phyloP scores from a whole-genome alignment of 768 basidiomycete genomes.

The Gymnopilus dilepis region DNA sequence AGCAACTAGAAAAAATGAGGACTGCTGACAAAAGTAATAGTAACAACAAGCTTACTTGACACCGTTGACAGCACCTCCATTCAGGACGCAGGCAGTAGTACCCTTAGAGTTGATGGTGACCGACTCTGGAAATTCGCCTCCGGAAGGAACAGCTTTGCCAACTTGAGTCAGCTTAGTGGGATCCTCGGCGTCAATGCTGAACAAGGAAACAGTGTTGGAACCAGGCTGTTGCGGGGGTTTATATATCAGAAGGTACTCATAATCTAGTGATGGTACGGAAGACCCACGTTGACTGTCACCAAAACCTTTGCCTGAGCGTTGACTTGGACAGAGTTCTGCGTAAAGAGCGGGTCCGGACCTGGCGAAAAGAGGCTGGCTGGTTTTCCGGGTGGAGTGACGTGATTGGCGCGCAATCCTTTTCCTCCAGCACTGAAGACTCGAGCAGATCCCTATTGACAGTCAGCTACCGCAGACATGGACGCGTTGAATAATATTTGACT shows the following conservation, averaged over 20 bases:
- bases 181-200: slow-evolving; percentile 45
- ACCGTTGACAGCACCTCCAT: slow-evolving; percentile 48
- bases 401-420: not conserved
- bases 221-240: slow-evolving; percentile 38
- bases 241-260: not conserved
- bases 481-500: not conserved
- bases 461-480: not conserved
- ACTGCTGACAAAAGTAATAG: not conserved
- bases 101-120: slow-evolving; percentile 39
- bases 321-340: slow-evolving; percentile 11
- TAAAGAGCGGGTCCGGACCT: slow-evolving; percentile 12
- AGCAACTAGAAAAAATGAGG: slow-evolving; percentile 40
- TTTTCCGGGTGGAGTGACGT: not conserved
- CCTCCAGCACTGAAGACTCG: slow-evolving; percentile 3
- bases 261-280: not conserved
- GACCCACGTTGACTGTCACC: slow-evolving; percentile 5
- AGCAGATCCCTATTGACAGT: not conserved
- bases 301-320: slow-evolving; percentile 8
- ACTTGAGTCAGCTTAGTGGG: slow-evolving; percentile 48
- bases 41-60: slow-evolving; percentile 27
- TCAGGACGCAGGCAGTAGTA: slow-evolving; percentile 41
- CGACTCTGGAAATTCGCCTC: slow-evolving; percentile 57
- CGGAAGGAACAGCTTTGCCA: slow-evolving; percentile 47
- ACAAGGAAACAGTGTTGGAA: slow-evolving; percentile 48
- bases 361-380: not conserved